These are phyloP conservation scores for Hyphopichia pseudoburtonii DNA, from an alignment of 1,139 yeast genomes.

Conservation along the genomic window DNA sequence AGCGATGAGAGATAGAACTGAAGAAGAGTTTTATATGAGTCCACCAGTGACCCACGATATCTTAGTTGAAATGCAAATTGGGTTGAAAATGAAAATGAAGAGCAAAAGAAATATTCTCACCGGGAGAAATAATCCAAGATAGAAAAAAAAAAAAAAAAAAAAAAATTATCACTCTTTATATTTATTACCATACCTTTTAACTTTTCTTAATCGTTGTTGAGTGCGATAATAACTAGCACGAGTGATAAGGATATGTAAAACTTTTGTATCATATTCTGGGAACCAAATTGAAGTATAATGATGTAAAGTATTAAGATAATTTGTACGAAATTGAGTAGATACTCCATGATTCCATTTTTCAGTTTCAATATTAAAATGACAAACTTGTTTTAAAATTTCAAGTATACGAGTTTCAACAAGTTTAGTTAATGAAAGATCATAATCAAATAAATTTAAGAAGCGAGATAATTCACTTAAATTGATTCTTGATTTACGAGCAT, in stretches of 20 bases:
- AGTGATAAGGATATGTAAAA: slow-evolving; percentile 61
- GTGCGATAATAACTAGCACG: slow-evolving; percentile 54
- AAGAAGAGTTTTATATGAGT: no score
- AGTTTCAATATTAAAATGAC: slow-evolving; percentile 63
- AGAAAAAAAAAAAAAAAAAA: no score
- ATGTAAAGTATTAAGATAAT: slow-evolving; percentile 46
- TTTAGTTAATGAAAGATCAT: slow-evolving; percentile 14
- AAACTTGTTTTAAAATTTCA: slow-evolving; percentile 46
- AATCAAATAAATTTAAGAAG: slow-evolving; percentile 12
- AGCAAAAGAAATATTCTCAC: no score
- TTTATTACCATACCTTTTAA: not conserved
- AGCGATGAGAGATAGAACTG: not conserved
- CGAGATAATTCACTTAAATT: slow-evolving; percentile 14
- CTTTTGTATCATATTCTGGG: slow-evolving; percentile 41
- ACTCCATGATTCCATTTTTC: slow-evolving; percentile 77
- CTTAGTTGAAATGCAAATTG: not conserved
- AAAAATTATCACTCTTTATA: not conserved
- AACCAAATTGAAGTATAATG: slow-evolving; percentile 42
- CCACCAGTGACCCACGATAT: no score
- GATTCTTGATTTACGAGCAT: slow-evolving; percentile 10
- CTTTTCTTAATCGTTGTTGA: not conserved
- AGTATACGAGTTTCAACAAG: slow-evolving; percentile 51
- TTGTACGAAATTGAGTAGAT: slow-evolving; percentile 44
- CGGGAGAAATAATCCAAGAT: no score
- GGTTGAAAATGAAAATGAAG: not conserved